Evolutionary conservation across 75 land plant genomes (phyloP).

Genomic region (Pseudotsuga menziesii): DNA sequence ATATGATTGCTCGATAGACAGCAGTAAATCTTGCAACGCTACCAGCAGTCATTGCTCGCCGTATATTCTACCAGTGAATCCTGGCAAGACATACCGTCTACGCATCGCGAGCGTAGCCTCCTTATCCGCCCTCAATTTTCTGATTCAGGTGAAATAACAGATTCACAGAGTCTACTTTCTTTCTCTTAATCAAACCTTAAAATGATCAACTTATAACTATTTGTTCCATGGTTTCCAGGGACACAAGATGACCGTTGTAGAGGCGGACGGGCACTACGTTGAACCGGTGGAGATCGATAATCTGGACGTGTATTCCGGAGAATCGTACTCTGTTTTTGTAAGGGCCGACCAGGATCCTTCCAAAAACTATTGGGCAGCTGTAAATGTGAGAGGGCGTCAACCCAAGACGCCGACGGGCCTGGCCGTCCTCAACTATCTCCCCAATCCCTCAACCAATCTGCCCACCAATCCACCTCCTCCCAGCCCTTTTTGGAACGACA

Average conservation of each 20-base stretch:
- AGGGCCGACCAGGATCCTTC: slow-evolving; percentile 24
- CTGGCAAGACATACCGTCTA: slow-evolving; percentile 31
- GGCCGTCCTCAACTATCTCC: slow-evolving; percentile 27
- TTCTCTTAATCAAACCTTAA: background rate
- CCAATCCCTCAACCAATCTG: slow-evolving; percentile 10
- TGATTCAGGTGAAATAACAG: slow-evolving; percentile 24
- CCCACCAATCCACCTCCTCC: slow-evolving; percentile 47
- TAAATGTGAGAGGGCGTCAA: slow-evolving; percentile 27
- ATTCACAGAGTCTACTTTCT: background rate
- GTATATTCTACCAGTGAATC: slow-evolving; percentile 16
- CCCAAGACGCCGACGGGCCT: slow-evolving; percentile 30
- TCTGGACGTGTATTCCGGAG: slow-evolving; percentile 23
- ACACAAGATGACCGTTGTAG: slow-evolving; percentile 30
- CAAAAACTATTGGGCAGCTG: slow-evolving; percentile 29
- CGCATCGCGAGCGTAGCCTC: slow-evolving; percentile 36
- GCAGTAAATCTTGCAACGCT: slow-evolving; percentile 8
- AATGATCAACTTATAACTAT: no score
- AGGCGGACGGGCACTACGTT: slow-evolving; percentile 26
- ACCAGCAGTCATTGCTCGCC: slow-evolving; percentile 21
- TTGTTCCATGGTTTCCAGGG: slow-evolving; percentile 8
- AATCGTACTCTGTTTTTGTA: slow-evolving; percentile 23
- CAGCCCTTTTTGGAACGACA: slow-evolving; percentile 70
- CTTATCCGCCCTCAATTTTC: slow-evolving; percentile 28
- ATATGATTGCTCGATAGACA: slow-evolving; percentile 46
- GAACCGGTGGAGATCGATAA: slow-evolving; percentile 10